Evolutionary conservation across 306 rosid genomes (phyloP).

Genomic region (Rubus idaeus): DNA sequence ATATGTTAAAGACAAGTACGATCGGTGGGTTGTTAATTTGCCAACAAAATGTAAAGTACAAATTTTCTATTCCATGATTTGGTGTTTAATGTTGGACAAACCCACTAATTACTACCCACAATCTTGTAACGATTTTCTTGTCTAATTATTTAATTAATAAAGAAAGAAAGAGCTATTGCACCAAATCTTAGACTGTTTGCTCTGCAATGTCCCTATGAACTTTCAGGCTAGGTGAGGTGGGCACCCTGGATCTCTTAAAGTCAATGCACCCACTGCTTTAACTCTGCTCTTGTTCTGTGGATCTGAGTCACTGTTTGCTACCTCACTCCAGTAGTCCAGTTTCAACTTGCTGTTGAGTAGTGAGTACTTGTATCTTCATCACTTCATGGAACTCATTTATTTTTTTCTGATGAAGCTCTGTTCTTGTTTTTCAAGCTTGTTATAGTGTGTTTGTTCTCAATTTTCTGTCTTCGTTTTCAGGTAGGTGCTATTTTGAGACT

Average conservation of each 20-base stretch:
- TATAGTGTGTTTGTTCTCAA: neutral
- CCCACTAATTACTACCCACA: conserved; percentile 41
- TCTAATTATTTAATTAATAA: conserved; percentile 35
- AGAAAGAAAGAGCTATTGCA: conserved; percentile 5
- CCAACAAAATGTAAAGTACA: neutral
- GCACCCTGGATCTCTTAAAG: conserved; percentile 34
- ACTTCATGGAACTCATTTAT: conserved; percentile 6
- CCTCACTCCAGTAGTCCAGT: conserved; percentile 26
- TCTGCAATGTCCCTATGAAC: conserved; percentile 30
- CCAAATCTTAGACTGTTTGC: conserved; percentile 13
- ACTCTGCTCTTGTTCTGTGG: conserved; percentile 34
- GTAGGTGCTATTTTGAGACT: neutral
- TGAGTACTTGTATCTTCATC: conserved; percentile 4
- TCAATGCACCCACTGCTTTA: conserved; percentile 48
- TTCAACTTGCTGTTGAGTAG: conserved; percentile 8
- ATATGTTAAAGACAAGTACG: no score
- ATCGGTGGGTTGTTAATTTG: neutral
- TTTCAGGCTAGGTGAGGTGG: conserved; percentile 18
- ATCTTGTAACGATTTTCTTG: conserved; percentile 51
- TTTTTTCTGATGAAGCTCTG: conserved; percentile 21
- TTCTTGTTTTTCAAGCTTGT: conserved; percentile 16
- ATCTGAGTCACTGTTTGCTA: conserved; percentile 42
- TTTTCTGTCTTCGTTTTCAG: neutral
- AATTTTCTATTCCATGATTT: neutral
- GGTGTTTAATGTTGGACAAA: conserved; percentile 18